Base-by-base conservation (phyloP, 2,329 filamentous ascomycete genomes). In the Helotiales sp. region DNA sequence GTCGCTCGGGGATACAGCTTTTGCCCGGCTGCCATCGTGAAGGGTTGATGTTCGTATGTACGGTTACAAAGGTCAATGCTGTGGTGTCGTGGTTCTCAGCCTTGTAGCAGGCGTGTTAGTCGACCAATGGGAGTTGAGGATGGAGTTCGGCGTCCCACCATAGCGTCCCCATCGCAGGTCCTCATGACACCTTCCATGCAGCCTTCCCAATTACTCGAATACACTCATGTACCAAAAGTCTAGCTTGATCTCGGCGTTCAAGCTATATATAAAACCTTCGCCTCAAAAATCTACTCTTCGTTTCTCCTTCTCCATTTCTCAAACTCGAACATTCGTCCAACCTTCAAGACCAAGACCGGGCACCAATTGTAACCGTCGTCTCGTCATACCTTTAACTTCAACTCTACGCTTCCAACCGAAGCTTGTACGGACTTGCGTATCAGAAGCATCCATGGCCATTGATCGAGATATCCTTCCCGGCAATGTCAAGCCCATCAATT, bases 1-100 rank as follows among this genome's bases (percentile, higher is more conserved):
- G 90, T 95, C 17, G 85, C 86, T 62, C 92, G 87, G 10, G 92
- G 92, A 69, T 96, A 96, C 13, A 90, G 79, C 66, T 91, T 93
- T 69, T 88, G 86, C 22, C 84, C 79, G 12, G 66, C 58, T 46
- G 70, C 70, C 70, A 72, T 72, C 36, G 33, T 64, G 19, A 25
- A 25, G 22, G 27, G 6, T 9, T 15, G 22, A 12, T 42, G 51
- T n/a, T 3, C 33, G 30, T 3, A n/a, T 24, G 19, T 12, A 47
- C 10, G 9, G 42, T 19, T 13, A 17, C 29, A 34, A 24, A 49
- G 31, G 33, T 15, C n/a, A 6, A 44, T 19, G 15, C 13, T 24
- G 24, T 7, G 15, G n/a, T 33, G 31, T 8, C 38, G 13, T 29
- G 22, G 9, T 19, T 24, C 10, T 22, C 24, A 44, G 33, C 36